Conservation (phyloP, 78 protist species). For the Chrysochromulina tobinii region DNA sequence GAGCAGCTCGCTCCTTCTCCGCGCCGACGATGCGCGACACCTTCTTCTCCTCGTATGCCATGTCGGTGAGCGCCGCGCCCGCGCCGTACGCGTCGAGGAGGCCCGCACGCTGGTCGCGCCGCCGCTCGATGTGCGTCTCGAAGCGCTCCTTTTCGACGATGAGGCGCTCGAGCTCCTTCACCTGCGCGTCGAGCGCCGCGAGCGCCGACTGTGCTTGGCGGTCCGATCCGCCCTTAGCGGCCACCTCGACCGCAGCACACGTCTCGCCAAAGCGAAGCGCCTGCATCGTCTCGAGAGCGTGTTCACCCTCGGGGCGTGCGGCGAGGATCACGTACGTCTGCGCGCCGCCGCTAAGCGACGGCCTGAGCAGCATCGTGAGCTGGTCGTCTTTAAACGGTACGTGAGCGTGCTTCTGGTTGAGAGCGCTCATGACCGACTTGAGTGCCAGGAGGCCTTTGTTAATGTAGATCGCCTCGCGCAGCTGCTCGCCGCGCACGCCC, state of each 20-base stretch:
- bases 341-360: conserved; percentile 13
- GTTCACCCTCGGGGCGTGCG: background rate
- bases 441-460: conserved; percentile 29
- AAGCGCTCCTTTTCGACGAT: conserved; percentile 21
- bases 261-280: conserved; percentile 44
- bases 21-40: background rate
- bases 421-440: background rate
- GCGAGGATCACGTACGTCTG: background rate
- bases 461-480: conserved; percentile 2
- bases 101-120: background rate
- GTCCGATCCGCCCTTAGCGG: background rate
- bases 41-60: background rate
- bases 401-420: background rate
- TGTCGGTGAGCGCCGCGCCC: background rate
- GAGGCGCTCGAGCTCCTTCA: background rate
- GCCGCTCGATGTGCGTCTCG: background rate
- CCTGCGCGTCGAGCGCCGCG: background rate
- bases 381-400: conserved; percentile 24
- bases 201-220: background rate
- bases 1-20: background rate
- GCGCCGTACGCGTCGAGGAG: background rate
- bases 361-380: conserved; percentile 33
- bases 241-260: background rate
- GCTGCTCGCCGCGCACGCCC: background rate
- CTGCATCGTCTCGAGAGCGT: conserved; percentile 19